Base-by-base conservation (phyloP, 2,329 filamentous ascomycete species). In the Fusarium cyanostomum region DNA sequence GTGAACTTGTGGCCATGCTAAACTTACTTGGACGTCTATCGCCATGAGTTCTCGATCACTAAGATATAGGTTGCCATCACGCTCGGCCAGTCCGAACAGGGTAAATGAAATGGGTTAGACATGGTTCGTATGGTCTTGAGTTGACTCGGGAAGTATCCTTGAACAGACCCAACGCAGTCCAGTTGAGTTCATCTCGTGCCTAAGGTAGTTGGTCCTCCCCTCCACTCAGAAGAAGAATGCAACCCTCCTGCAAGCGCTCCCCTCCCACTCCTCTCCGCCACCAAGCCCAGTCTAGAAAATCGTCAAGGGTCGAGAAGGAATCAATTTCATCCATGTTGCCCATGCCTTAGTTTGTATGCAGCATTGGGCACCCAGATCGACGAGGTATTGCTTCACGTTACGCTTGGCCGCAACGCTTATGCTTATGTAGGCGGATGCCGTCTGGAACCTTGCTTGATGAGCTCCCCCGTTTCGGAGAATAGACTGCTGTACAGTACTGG, bases 241-340 rank as follows among this genome's bases (percentile, higher is more conserved):
- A 54, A 58, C 52, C 43, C 44, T 59, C 43, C 37, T 35, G 34
- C 28, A 62, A 34, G 46, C 37, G 60, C 61, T n/a, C n/a, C n/a
- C n/a, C n/a, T n/a, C n/a, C n/a, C n/a, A n/a, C n/a, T n/a, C n/a
- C 35, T 35, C 56, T 38, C 44, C 31, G 39, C 54, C 48, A 60
- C 54, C 60, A 64, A 58, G 46, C 62, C 56, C 30, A 57, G 48
- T 64, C 43, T 58, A 62, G 62, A 64, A 64, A 56, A 35, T 37
- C 42, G 15, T 41, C 33, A 43, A 42, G 28, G 34, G 16, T 35
- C 7, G 26, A 46, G 34, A 49, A 54, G 45, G 13, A 13, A 51
- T 21, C n/a, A 43, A 62, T 65, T 56, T 52, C 61, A 26, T 57
- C 28, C 7, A 31, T 27, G 27, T 31, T 31, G n/a, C 30, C 15